Evolutionary conservation across 257 asterid species (phyloP), one percentile per base, ranked within the genome.

Genomic region (Solanum peruvianum): DNA sequence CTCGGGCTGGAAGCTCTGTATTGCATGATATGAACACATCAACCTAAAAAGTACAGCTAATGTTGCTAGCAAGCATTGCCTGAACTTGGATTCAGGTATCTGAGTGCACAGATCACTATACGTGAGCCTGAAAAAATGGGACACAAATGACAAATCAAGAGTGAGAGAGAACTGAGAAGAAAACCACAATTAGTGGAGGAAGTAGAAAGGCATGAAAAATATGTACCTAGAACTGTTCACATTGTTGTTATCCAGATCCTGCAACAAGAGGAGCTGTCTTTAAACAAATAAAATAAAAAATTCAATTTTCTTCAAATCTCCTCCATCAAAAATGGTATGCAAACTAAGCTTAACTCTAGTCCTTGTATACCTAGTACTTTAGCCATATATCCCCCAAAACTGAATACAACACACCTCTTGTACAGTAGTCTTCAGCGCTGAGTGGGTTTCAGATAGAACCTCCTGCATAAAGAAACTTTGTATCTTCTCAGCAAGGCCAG

Each of bases 391-490:
- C 45, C 67, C 82, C 84, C 42, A 80, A 80, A 80, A 80, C 67
- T 77, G 64, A 81, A 69, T 81, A 85, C 70, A 80, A 81, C 91
- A 88, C 91, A 95, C 99, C 96, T 93, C 98, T 88, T 90, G 94
- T 93, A 96, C 90, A 85, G 92, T 89, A 83, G 91, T 86, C 98
- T 95, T 96, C 96, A 97, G 87, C 47, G 94, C 97, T 62, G 95
- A 92, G 87, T 97, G 99, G 86, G 99, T 95, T 89, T 94, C 98
- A 84, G 99, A 93, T 87, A 97, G 94, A 92, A 96, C 96, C 92
- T 97, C 99, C 93, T 97, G 99, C 99, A 97, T 97, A 87, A 96
- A 97, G 91, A 95, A 93, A 93, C 99, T 97, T 85, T 97, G 99
- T 72, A 97, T 92, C 90, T 97, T 97, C 89, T 97, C 99, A 88